Base-by-base conservation (phyloP, 2,329 filamentous ascomycete species). In the Elsinoe batatas region DNA sequence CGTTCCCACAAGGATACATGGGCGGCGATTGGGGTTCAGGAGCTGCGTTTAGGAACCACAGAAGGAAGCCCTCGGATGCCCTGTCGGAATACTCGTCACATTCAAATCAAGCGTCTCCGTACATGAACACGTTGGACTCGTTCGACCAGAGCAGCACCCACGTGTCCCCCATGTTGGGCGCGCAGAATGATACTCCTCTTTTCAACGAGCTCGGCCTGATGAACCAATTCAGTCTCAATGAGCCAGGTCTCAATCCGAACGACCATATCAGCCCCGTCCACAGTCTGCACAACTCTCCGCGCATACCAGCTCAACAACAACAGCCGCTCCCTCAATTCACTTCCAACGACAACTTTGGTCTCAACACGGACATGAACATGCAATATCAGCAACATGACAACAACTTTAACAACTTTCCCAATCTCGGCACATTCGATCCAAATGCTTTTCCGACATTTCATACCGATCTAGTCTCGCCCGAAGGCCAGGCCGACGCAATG, bases 91-190 rank as follows among this genome's bases (percentile, higher is more conserved):
- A 95, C 5, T 95, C 81, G 2, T 74, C 85, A 4, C 62, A 64
- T 54, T 95, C 89, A 15, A 87, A 84, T 13, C 84, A 87, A 18
- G 87, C 84, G 20, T 96, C 91, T 15, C 91, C 91, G 3, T 89
- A 88, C 65, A 72, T 95, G 57, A 80, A 79, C 26, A 85, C 85
- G 62, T 79, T 86, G 58, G 91, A 96, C 64, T 81, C 76, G 60
- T 94, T 95, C 65, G 90, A 95, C 17, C 71, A 76, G n/a, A 76
- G 87, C 7, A 30, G 26, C 35, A 74, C 81, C 59, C 78, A 85
- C 56, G 84, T 88, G 58, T 96, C 91, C 6, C 91, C 91, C 1
- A 81, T 93, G 70, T 80, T 95, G 59, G 78, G 81, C 46, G 75
- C 91, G 1, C 77, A 82, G 36, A 81, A 85, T 58, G 88, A 95